Base-by-base conservation (phyloP, 345 rosid genomes). In the Citrus maxima region DNA sequence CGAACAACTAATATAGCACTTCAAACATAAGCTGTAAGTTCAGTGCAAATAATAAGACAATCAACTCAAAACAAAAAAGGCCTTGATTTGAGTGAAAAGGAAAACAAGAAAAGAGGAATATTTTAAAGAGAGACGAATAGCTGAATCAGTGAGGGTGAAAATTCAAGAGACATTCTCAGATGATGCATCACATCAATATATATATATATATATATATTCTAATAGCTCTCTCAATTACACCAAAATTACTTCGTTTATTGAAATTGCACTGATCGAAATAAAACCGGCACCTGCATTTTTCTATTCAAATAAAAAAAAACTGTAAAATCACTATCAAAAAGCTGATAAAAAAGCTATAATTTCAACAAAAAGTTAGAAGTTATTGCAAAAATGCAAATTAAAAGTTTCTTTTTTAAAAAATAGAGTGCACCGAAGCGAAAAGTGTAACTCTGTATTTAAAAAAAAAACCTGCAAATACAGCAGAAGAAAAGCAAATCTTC, bases 81-180 rank as follows among this genome's bases (percentile, higher is more conserved):
- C 40, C 37, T 77, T 62, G 81, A 72, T 77, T 69, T 35, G 59
- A 63, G 83, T 62, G 55, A 74, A 64, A 42, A 68, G 9, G 58
- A 16, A 59, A 69, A 34, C 62, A 42, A 66, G 71, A 21, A 32
- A 3, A 24, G 59, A 59, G 16, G 18, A 13, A 58, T 35, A 37
- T 13, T 22, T 19, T 3, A 42, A 28, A 63, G 68, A 72, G 51
- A 72, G 38, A 79, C 28, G 54, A 38, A 40, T 78, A 70, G 34
- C 24, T 46, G 49, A 19, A 60, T 60, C 74, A 58, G 71, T 67
- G 46, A 73, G 79, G 70, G 67, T 67, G 65, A 80, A 81, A 74
- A 67, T 68, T 51, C 70, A 72, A 72, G 78, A 61, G 51, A 76
- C 37, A 51, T 76, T 76, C 54, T 67, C 63, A 54, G 35, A 66